Evolutionary conservation across 2,329 filamentous ascomycete genomes (phyloP).

Genomic region (Trichoderma arundinaceum): DNA sequence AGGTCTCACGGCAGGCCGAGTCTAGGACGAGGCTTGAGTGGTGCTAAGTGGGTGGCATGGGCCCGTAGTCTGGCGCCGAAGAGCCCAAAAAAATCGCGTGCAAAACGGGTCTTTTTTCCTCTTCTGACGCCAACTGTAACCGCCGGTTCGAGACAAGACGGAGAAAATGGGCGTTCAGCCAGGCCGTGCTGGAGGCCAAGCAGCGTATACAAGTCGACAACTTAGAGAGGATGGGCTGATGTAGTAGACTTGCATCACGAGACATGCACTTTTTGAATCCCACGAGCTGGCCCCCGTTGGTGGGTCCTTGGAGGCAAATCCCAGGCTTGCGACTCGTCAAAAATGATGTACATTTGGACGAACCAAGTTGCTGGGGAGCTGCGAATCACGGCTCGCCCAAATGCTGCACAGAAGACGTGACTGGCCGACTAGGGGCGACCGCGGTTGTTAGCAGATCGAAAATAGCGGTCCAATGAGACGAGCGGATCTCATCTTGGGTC

Average conservation of each 20-base stretch:
- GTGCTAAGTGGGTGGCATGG: conserved; percentile 16
- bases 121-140: not conserved
- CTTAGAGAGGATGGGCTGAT: conserved; percentile 15
- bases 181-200: conserved; percentile 9
- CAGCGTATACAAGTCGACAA: not conserved
- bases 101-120: not conserved
- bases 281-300: conserved; percentile 11
- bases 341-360: conserved; percentile 33
- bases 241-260: conserved; percentile 1
- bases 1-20: conserved; percentile 18
- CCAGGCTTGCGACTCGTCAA: conserved; percentile 29
- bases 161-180: not conserved
- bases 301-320: conserved; percentile 22
- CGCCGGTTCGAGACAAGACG: not conserved
- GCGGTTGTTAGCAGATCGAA: conserved; percentile 26
- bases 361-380: conserved; percentile 29
- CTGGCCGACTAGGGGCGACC: conserved; percentile 30
- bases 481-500: conserved; percentile 27
- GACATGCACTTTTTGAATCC: not conserved
- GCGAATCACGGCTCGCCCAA: conserved; percentile 27
- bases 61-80: conserved; percentile 9
- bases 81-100: not conserved
- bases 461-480: conserved; percentile 22
- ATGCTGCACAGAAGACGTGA: conserved; percentile 30
- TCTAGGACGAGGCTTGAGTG: conserved; percentile 2